A percentile compares a stretch with the other conserved stretches of the same genome.
phyloP scores from a whole-genome alignment of 164 flowering plant species.

The Malania oleifera region DNA sequence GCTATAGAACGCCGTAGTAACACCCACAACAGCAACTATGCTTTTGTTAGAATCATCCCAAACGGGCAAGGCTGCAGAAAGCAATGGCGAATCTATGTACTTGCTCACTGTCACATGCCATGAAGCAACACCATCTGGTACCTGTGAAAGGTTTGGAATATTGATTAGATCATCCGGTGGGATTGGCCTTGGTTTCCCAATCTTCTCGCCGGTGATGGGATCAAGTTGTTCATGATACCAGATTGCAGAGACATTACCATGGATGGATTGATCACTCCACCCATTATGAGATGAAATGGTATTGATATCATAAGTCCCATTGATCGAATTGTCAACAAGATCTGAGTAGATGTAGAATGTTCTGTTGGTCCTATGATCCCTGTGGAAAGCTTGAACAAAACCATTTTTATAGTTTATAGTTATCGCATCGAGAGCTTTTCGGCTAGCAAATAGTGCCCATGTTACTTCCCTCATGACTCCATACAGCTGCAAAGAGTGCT shows the following conservation, averaged over 20 bases:
- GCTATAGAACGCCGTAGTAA: conserved; percentile 83
- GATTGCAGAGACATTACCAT: conserved; percentile 57
- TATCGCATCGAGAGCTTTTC: conserved; percentile 80
- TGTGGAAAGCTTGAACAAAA: conserved; percentile 92
- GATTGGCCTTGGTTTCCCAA: conserved; percentile 50
- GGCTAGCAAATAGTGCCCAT: conserved; percentile 91
- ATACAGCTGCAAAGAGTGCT: conserved; percentile 61
- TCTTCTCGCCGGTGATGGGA: conserved; percentile 68
- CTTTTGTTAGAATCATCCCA: conserved; percentile 56
- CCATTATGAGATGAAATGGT: conserved; percentile 36
- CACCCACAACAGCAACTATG: conserved; percentile 95
- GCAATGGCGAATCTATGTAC: conserved; percentile 73
- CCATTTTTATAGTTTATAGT: conserved; percentile 86
- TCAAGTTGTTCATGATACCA: conserved; percentile 89
- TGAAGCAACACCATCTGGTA: conserved; percentile 85
- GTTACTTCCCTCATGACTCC: conserved; percentile 76
- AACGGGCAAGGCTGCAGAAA: conserved; percentile 94
- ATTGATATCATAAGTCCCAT: conserved; percentile 19
- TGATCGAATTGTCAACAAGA: conserved; percentile 52
- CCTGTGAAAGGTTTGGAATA: conserved; percentile 77
- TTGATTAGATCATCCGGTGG: conserved; percentile 87
- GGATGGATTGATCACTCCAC: conserved; percentile 54
- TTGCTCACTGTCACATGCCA: conserved; percentile 98
- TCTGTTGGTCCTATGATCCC: conserved; percentile 77
- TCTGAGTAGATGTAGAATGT: conserved; percentile 91